Percentiles rank a stretch among this genome's conserved stretches.
These are phyloP conservation scores for Lachancea sp. DNA, from an alignment of 805 yeast genomes.

Conservation along the genomic window DNA sequence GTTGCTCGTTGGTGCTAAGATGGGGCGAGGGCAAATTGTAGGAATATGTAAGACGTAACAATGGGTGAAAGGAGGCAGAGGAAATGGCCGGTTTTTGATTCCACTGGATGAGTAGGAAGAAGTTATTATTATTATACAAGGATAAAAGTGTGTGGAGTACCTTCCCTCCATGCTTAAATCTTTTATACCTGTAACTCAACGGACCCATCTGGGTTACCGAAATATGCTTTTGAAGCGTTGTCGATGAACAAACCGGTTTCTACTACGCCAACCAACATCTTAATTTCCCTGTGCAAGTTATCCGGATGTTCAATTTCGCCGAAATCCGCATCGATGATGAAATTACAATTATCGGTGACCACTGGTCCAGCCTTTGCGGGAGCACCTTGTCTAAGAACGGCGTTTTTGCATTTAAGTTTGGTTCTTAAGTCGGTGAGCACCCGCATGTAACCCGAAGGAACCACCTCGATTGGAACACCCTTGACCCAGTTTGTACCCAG, in stretches of 20 bases:
- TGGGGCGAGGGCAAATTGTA: not conserved
- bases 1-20: not conserved
- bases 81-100: not conserved
- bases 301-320: constrained; percentile 57
- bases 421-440: constrained; percentile 55
- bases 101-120: not conserved
- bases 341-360: constrained; percentile 92
- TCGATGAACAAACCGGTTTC: constrained; percentile 87
- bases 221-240: constrained; percentile 70
- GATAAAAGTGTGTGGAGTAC: not conserved
- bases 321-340: constrained; percentile 87
- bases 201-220: constrained; percentile 78
- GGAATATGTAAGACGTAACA: not conserved
- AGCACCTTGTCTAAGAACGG: constrained; percentile 73
- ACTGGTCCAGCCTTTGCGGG: constrained; percentile 95
- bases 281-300: constrained; percentile 57
- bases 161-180: too few species aligned
- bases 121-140: not conserved
- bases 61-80: not conserved
- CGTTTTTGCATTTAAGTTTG: constrained; percentile 46
- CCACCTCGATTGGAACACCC: constrained; percentile 94
- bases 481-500: constrained; percentile 80
- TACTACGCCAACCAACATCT: constrained; percentile 82
- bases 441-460: constrained; percentile 79
- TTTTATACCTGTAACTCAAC: constrained; percentile 30